Evolutionary conservation across 768 basidiomycete species (phyloP), one percentile per base, ranked within the genome.

Genomic region (Nidularia sp.): DNA sequence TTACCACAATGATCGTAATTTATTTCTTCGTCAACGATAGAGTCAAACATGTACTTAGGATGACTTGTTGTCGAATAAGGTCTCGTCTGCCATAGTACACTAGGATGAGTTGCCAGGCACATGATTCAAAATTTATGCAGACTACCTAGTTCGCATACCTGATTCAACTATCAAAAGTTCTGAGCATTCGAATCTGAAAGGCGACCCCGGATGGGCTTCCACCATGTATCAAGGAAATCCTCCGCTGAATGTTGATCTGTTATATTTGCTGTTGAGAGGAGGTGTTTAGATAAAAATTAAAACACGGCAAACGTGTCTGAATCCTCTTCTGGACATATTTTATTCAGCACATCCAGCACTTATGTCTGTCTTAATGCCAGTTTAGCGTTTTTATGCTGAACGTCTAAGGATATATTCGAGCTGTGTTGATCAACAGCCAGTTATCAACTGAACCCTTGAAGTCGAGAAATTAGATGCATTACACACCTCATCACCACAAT

Each of bases 401-500:
- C 39, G 4, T 41, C 39, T 41, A 41, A 41, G 39, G 39, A 54
- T 50, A 50, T 54, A 54, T 35, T 54, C 48, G 5, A 54, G 41
- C 53, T 53, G 25, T 25, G 5, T 6, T 6, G 9, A 6, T 6
- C n/a, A 18, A 6, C 12, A 6, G 13, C 22, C 33, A 5, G 18
- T 13, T 13, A 15, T 22, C 13, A 42, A 8, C 12, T 31, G 18
- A 48, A 2, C 29, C 9, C 10, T 25, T 25, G 25, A 25, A 3
- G 3, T 25, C 25, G 25, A 25, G 25, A 25, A 13, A 10, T 33
- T 4, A 31, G 12, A 43, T 12, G 10, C 5, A n/a, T 15, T 15
- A 31, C 15, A 50, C 45, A 54, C 53, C 49, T 54, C 53, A 33
- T 54, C 53, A 13, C 53, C 53, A 48, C 53, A 54, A 15, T 32